Conservation (phyloP, 2,329 filamentous ascomycete species). For the Achaetomium macrosporum region DNA sequence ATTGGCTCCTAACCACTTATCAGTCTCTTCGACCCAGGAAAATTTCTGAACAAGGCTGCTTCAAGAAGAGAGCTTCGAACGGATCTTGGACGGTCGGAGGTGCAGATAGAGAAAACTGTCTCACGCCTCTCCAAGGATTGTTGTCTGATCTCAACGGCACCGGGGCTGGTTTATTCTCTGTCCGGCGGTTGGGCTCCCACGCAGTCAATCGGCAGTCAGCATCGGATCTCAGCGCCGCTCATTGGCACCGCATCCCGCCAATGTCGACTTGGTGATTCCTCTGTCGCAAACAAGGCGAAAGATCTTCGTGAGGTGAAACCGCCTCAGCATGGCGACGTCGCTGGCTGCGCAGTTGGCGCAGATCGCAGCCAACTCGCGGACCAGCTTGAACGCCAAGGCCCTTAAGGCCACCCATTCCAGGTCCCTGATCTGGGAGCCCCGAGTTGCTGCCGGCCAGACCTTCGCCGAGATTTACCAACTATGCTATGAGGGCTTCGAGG, state of each 20-base stretch:
- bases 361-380: conserved; percentile 83
- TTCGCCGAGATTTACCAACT: conserved; percentile 84
- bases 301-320: neutral
- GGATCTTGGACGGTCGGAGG: neutral
- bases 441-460: conserved; percentile 78
- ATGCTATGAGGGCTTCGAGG: conserved; percentile 83
- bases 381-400: conserved; percentile 86
- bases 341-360: conserved; percentile 91
- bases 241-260: neutral
- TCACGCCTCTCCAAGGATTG: neutral
- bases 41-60: conserved; percentile 16
- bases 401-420: conserved; percentile 89
- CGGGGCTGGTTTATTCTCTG: neutral
- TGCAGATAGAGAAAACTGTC: neutral
- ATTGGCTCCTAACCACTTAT: conserved; percentile 18
- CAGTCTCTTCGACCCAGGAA: conserved; percentile 15
- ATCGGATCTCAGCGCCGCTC: neutral
- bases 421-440: conserved; percentile 87
- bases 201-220: neutral
- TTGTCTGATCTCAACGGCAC: neutral
- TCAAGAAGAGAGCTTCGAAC: conserved; percentile 6
- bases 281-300: neutral
- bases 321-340: conserved; percentile 42
- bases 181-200: neutral
- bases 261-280: conserved; percentile 4